These are phyloP conservation scores for Leccinum olivaceopallidum DNA, from an alignment of 768 basidiomycete genomes.

Conservation along the genomic window DNA sequence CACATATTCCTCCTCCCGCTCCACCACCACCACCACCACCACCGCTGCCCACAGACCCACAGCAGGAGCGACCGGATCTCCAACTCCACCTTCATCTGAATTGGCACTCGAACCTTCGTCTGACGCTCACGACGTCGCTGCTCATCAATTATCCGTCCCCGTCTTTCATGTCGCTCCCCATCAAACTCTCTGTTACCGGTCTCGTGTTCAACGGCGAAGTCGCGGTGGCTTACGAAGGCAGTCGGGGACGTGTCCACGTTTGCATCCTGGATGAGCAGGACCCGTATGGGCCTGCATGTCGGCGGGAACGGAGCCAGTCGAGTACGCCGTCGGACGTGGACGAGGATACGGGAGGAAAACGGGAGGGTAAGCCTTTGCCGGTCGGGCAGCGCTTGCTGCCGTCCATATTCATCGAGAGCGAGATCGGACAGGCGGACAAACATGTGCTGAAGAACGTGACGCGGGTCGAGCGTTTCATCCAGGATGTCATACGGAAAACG, in stretches of 20 bases:
- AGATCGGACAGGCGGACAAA: constrained; percentile 94
- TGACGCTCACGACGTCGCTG: constrained; percentile 89
- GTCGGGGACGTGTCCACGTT: constrained; percentile 76
- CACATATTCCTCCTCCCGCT: background rate
- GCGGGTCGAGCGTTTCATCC: constrained; percentile 92
- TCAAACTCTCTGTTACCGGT: constrained; percentile 90
- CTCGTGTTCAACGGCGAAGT: constrained; percentile 86
- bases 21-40: constrained; percentile 1
- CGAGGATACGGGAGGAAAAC: constrained; percentile 50
- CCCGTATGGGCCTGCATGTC: constrained; percentile 75
- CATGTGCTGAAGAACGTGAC: constrained; percentile 96
- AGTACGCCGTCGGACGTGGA: constrained; percentile 63
- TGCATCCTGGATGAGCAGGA: constrained; percentile 89
- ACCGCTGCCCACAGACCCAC: constrained; percentile 23
- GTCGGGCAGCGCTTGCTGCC: constrained; percentile 84
- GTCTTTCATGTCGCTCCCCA: constrained; percentile 95
- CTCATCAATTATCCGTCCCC: constrained; percentile 97
- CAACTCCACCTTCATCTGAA: constrained; percentile 86
- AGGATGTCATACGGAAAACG: constrained; percentile 93
- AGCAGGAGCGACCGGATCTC: constrained; percentile 55
- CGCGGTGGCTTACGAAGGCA: constrained; percentile 89
- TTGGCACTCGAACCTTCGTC: constrained; percentile 86
- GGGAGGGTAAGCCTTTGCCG: constrained; percentile 66
- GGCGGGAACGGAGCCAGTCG: constrained; percentile 46
- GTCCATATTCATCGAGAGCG: constrained; percentile 89